A percentile compares a stretch with the other conserved stretches of the same genome.
Evolutionary conservation across 2,329 filamentous ascomycete genomes (phyloP).

Genomic region (Annulohypoxylon truncatum): DNA sequence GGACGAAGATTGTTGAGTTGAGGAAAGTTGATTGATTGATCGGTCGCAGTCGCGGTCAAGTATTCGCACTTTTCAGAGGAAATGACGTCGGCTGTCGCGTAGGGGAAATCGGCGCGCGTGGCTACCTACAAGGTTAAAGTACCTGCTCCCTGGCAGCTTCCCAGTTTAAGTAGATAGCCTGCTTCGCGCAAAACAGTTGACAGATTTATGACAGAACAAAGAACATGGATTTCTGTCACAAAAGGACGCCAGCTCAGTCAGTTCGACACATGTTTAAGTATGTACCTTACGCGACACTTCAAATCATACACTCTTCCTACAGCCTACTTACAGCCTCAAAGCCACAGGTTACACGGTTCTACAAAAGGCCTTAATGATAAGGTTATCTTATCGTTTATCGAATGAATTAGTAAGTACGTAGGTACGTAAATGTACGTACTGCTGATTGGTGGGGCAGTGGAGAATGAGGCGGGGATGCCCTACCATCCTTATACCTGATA

Average conservation of each 20-base stretch:
- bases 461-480: conserved; percentile 19
- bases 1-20: neutral
- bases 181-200: neutral
- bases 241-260: neutral
- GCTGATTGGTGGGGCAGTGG: neutral
- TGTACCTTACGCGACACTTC: conserved; percentile 4
- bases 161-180: neutral
- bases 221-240: neutral
- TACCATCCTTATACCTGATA: conserved; percentile 14
- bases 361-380: conserved; percentile 14
- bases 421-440: too few relatives aligned
- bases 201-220: neutral
- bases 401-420: too few relatives aligned
- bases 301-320: neutral
- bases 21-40: conserved; percentile 1
- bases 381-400: conserved; percentile 26
- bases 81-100: conserved; percentile 27
- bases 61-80: conserved; percentile 9
- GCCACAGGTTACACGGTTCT: neutral
- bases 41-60: conserved; percentile 4
- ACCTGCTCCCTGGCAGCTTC: neutral
- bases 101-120: conserved; percentile 8
- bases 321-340: neutral
- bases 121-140: neutral
- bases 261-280: neutral